phyloP scores from a whole-genome alignment of 257 asterid species.

The Plantago ovata region DNA sequence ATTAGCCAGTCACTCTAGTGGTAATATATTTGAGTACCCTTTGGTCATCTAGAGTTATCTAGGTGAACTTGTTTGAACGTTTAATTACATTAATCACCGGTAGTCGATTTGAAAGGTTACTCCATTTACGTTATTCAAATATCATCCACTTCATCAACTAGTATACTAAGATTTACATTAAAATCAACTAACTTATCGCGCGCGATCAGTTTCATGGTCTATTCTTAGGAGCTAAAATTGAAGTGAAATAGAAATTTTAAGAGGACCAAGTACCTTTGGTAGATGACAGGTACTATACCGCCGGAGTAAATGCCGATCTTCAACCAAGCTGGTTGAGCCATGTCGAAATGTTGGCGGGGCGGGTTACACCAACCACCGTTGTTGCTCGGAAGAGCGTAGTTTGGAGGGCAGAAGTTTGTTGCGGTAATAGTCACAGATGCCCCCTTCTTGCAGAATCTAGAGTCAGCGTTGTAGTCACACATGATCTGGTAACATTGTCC shows the following conservation, averaged over 20 bases:
- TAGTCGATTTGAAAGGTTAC: too few relatives aligned
- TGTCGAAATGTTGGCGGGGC: slow-evolving; percentile 69
- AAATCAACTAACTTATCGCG: too few relatives aligned
- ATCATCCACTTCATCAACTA: too few relatives aligned
- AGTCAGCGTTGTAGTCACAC: slow-evolving; percentile 39
- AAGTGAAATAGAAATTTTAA: not conserved
- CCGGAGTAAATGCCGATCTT: slow-evolving; percentile 58
- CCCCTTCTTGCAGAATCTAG: slow-evolving; percentile 51
- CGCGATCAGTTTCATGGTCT: too few relatives aligned
- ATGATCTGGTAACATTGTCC: slow-evolving; percentile 63
- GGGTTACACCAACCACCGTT: slow-evolving; percentile 87
- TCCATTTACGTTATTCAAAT: too few relatives aligned
- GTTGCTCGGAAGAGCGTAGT: slow-evolving; percentile 49
- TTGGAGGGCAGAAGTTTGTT: slow-evolving; percentile 73
- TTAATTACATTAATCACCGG: too few relatives aligned
- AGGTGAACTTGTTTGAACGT: too few relatives aligned
- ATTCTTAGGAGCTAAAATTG: not conserved
- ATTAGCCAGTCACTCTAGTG: not conserved
- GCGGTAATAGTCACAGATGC: slow-evolving; percentile 54
- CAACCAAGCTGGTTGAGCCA: slow-evolving; percentile 79
- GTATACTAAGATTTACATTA: too few relatives aligned
- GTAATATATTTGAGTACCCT: not conserved
- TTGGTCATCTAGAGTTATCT: too few relatives aligned
- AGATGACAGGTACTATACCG: slow-evolving; percentile 59
- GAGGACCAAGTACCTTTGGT: slow-evolving; percentile 42